Percentiles rank a stretch among this genome's conserved stretches.
phyloP scores from a whole-genome alignment of 2,329 filamentous ascomycete species.

The Bisporella sp. region DNA sequence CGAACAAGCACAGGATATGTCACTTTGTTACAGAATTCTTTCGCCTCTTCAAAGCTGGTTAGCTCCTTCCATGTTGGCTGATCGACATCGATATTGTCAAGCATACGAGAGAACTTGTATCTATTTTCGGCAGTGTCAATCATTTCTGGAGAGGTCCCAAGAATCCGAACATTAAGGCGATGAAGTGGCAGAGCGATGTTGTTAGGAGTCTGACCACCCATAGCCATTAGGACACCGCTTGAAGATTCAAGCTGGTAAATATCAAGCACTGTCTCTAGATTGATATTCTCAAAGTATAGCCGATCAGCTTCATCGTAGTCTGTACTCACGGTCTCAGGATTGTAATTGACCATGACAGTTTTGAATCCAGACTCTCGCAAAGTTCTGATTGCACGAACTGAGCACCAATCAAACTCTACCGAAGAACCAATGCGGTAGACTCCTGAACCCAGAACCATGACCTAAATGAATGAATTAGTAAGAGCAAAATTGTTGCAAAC shows the following conservation, averaged over 20 bases:
- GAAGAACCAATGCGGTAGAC: conserved; percentile 97
- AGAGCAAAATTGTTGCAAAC: neutral
- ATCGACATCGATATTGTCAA: conserved; percentile 89
- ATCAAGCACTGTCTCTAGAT: conserved; percentile 81
- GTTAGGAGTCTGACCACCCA: conserved; percentile 97
- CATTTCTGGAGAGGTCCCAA: conserved; percentile 97
- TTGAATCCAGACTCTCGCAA: conserved; percentile 79
- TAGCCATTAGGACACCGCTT: conserved; percentile 81
- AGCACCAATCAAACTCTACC: conserved; percentile 99
- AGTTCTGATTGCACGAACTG: conserved; percentile 87
- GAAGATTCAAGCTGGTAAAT: conserved; percentile 86
- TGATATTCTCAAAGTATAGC: conserved; percentile 95
- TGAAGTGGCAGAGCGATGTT: conserved; percentile 91
- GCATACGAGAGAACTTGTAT: conserved; percentile 98
- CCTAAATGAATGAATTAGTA: neutral
- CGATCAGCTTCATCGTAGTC: conserved; percentile 94
- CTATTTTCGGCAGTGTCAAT: conserved; percentile 96
- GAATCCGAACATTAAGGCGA: conserved; percentile 82
- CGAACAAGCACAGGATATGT: conserved; percentile 91
- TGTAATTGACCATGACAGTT: conserved; percentile 94
- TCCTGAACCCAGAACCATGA: conserved; percentile 88
- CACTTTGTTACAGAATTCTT: conserved; percentile 78
- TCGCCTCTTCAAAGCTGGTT: conserved; percentile 88
- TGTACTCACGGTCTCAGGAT: conserved; percentile 82
- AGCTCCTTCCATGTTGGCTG: conserved; percentile 98